phyloP scores from a whole-genome alignment of 495 filamentous ascomycete genomes.

The Talaromyces stipitatus region DNA sequence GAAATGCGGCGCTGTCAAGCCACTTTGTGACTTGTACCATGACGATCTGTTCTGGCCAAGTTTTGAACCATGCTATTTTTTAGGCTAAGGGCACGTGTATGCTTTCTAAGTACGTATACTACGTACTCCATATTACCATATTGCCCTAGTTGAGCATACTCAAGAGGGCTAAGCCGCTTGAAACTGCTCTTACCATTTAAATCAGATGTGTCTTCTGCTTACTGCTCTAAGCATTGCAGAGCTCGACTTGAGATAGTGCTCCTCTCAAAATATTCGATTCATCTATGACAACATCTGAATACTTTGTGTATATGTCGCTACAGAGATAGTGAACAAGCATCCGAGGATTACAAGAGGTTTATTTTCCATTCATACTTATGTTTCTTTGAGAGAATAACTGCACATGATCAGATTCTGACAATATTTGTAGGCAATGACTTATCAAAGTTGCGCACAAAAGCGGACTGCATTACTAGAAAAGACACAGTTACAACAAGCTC shows the following conservation, averaged over 20 bases:
- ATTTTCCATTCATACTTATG: neutral
- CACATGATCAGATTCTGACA: neutral
- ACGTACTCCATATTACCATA: too few relatives aligned
- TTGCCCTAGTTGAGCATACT: neutral
- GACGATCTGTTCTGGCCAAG: neutral
- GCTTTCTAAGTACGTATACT: neutral
- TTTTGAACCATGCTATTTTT: neutral
- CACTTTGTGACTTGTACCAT: neutral
- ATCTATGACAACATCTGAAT: neutral
- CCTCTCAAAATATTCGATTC: neutral
- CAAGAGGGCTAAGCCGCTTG: neutral
- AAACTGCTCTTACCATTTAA: neutral
- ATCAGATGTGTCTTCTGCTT: neutral
- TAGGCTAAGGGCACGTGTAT: neutral
- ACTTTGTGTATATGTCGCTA: neutral
- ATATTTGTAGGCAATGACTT: neutral
- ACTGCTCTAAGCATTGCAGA: too few relatives aligned
- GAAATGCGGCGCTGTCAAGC: neutral
- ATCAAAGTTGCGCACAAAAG: neutral
- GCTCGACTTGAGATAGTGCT: too few relatives aligned
- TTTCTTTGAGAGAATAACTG: neutral
- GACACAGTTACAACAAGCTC: too few relatives aligned
- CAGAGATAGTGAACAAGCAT: too few relatives aligned
- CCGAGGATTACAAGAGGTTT: neutral
- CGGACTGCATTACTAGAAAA: too few relatives aligned